Evolutionary conservation across 2,329 filamentous ascomycete species (phyloP).

Genomic region (Monosporascus sp.): DNA sequence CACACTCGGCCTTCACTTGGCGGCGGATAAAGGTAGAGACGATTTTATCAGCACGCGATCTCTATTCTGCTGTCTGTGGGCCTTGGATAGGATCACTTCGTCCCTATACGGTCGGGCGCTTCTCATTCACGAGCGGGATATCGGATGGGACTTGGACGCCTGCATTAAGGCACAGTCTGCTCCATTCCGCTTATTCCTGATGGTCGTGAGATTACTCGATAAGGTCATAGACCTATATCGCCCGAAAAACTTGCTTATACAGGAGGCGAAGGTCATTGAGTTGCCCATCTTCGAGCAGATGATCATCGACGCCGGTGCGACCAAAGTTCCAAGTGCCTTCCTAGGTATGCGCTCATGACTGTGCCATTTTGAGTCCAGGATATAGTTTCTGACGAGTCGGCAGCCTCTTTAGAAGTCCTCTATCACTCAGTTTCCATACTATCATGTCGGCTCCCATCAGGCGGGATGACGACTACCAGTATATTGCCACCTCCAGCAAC

Average conservation of each 20-base stretch:
- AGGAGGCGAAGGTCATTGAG: constrained; percentile 45
- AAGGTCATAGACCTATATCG: constrained; percentile 57
- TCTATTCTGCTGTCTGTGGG: constrained; percentile 56
- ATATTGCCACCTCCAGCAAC: constrained; percentile 41
- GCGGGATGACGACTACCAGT: constrained; percentile 28
- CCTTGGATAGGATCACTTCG: constrained; percentile 54
- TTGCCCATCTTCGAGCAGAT: constrained; percentile 53
- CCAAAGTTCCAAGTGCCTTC: constrained; percentile 42
- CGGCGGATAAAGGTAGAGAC: constrained; percentile 22
- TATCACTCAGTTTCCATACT: constrained; percentile 61
- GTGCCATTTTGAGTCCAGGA: background rate
- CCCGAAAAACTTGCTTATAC: constrained; percentile 42
- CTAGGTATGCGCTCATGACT: constrained; percentile 35
- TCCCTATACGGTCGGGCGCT: constrained; percentile 56
- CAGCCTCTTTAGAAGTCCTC: constrained; percentile 56
- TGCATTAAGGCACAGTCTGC: constrained; percentile 47
- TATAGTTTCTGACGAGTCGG: constrained; percentile 13
- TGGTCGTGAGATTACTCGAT: constrained; percentile 50
- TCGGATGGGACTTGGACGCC: constrained; percentile 47
- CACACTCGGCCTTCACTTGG: constrained; percentile 51
- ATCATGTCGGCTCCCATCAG: constrained; percentile 48
- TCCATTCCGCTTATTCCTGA: constrained; percentile 52
- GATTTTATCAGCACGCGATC: constrained; percentile 37
- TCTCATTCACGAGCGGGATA: constrained; percentile 56
- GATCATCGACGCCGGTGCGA: constrained; percentile 49